phyloP scores from a whole-genome alignment of 495 filamentous ascomycete genomes.

The Tricharina praecox region DNA sequence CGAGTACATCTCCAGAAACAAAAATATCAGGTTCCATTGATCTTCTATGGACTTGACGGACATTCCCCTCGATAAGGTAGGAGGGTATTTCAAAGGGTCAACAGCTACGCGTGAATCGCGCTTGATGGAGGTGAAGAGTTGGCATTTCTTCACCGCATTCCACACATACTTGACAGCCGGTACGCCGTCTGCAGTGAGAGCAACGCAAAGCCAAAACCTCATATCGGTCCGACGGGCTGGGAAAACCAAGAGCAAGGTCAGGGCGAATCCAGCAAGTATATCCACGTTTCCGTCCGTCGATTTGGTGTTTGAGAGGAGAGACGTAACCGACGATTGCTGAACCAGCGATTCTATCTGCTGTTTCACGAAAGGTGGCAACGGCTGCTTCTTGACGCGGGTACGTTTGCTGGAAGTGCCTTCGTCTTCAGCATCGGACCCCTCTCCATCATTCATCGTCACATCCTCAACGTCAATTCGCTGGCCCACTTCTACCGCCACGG shows the following conservation, averaged over 20 bases:
- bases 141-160: conserved; percentile 51
- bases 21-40: conserved; percentile 75
- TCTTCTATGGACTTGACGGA: conserved; percentile 32
- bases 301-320: conserved; percentile 25
- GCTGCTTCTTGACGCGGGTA: conserved; percentile 10
- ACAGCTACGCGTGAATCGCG: conserved; percentile 28
- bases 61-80: conserved; percentile 17
- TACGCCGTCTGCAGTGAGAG: conserved; percentile 46
- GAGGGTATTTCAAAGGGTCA: conserved; percentile 1
- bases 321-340: conserved; percentile 34
- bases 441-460: conserved; percentile 23
- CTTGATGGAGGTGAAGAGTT: conserved; percentile 47
- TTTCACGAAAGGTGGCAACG: conserved; percentile 40
- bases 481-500: conserved; percentile 42
- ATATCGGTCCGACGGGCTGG: conserved; percentile 73
- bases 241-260: conserved; percentile 75
- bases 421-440: conserved; percentile 14
- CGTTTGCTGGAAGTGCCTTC: background rate
- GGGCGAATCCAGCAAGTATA: conserved; percentile 66
- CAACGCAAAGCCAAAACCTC: conserved; percentile 82
- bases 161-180: conserved; percentile 84
- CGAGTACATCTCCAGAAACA: conserved; percentile 87
- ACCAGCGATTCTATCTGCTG: conserved; percentile 46
- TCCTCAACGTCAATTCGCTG: conserved; percentile 39
- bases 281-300: conserved; percentile 37